Percentiles rank a stretch among this genome's conserved stretches.
These are phyloP conservation scores for Pythium phragmiticola DNA, from an alignment of 352 stramenopile genomes.

Conservation along the genomic window DNA sequence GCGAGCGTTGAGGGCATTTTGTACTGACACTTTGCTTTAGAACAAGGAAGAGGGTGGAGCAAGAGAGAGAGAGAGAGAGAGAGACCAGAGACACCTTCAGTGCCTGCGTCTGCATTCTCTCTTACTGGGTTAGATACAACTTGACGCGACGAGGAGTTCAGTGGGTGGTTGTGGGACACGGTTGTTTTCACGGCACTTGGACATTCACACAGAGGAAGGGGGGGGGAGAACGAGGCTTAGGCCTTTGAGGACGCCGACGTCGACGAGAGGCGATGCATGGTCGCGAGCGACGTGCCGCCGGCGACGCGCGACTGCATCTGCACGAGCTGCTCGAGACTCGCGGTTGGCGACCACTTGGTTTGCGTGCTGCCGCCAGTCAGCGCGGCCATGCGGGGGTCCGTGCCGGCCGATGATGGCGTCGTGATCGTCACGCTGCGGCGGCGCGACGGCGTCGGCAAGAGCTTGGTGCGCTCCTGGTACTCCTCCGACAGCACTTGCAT, in stretches of 20 bases:
- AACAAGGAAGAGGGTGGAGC: not conserved
- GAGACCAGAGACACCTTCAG: not conserved
- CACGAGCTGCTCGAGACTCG: slow-evolving; percentile 81
- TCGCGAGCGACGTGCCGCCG: slow-evolving; percentile 40
- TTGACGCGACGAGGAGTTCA: not conserved
- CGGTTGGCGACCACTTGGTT: slow-evolving; percentile 56
- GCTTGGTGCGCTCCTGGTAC: slow-evolving; percentile 82
- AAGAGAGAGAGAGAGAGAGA: not conserved
- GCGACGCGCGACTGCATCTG: slow-evolving; percentile 80
- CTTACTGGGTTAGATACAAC: slow-evolving; percentile 4
- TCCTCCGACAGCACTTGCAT: slow-evolving; percentile 88
- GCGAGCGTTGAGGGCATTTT: not conserved
- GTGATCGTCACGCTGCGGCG: slow-evolving; percentile 81
- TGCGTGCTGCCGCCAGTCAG: slow-evolving; percentile 13
- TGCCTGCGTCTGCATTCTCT: not conserved
- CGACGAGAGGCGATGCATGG: slow-evolving; percentile 56
- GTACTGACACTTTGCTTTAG: slow-evolving; percentile 4
- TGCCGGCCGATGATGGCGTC: slow-evolving; percentile 33
- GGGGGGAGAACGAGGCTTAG: not conserved
- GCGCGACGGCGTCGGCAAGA: slow-evolving; percentile 64
- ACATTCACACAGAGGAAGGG: slow-evolving; percentile 1
- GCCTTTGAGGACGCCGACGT: slow-evolving; percentile 19
- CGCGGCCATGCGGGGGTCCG: slow-evolving; percentile 25
- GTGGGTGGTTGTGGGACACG: not conserved
- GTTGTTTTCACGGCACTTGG: slow-evolving; percentile 1